Evolutionary conservation across 768 basidiomycete genomes (phyloP), one percentile per base, ranked within the genome.

Genomic region (Pleurotus ostreatus): DNA sequence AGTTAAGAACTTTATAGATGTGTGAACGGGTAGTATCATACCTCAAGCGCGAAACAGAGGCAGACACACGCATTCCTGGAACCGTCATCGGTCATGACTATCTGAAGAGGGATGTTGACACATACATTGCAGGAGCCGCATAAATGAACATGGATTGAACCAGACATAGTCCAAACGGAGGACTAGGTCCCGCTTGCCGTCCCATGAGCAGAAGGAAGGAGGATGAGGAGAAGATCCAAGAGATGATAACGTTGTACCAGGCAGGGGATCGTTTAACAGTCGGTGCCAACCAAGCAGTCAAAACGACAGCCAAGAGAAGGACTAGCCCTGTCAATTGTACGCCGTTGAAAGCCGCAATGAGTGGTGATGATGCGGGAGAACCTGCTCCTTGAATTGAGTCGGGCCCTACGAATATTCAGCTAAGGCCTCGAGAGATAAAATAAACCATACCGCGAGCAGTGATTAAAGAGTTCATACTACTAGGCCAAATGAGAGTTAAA

Each of bases 111-210:
- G 13, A 6, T 53, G 18, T 18, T 12, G 20, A 7, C 11, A 9
- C 16, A 6, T 58, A 70, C 68, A 66, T 56, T 20, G 60, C 44
- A 5, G 67, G 66, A 1, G 56, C 45, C n/a, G 67, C 60, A 40
- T 70, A 66, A 13, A 70, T 63, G 23, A 68, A 53, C 8, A 59
- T 51, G 13, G 65, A 64, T 49, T 70, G 66, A 9, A 64, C 49
- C n/a, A 68, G 13, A 45, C 67, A 68, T 4, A 65, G n/a, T 13
- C 62, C 64, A 40, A 56, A 61, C 5, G 62, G 61, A n/a, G 64
- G 66, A 18, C 62, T 49, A 11, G 57, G 59, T 12, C 65, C 63
- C 26, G 48, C 48, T 46, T 68, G 68, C 8, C 56, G 49, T 8
- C 66, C 63, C 23, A 66, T 54, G 9, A 64, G 55, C 41, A 69